These are phyloP conservation scores for Coleophoma eucalyptorum DNA, from an alignment of 2,329 filamentous ascomycete genomes.

Conservation along the genomic window DNA sequence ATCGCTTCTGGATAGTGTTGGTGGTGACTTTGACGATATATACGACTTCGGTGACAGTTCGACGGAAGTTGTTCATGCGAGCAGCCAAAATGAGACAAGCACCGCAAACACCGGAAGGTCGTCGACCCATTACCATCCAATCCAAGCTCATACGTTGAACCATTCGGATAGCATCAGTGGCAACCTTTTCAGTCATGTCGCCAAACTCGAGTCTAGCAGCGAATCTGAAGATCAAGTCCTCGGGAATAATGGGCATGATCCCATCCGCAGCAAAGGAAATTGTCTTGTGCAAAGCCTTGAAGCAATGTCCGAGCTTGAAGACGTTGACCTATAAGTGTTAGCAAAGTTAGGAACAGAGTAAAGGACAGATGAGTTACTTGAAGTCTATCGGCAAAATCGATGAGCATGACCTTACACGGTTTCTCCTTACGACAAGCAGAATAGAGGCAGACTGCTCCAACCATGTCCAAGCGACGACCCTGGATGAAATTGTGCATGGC, in stretches of 20 bases:
- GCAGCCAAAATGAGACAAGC: slow-evolving; percentile 93
- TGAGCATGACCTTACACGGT: slow-evolving; percentile 84
- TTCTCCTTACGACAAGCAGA: slow-evolving; percentile 77
- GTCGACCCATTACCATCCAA: slow-evolving; percentile 94
- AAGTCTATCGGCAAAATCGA: slow-evolving; percentile 88
- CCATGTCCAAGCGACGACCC: slow-evolving; percentile 79
- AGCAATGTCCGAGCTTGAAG: slow-evolving; percentile 85
- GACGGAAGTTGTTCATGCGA: slow-evolving; percentile 96
- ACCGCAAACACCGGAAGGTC: slow-evolving; percentile 90
- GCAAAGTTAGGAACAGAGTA: slow-evolving; percentile 4
- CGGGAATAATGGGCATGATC: slow-evolving; percentile 70
- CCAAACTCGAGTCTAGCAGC: slow-evolving; percentile 90
- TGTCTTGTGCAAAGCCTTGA: slow-evolving; percentile 75
- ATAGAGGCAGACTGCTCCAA: slow-evolving; percentile 89
- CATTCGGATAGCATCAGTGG: slow-evolving; percentile 81
- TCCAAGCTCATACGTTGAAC: slow-evolving; percentile 92
- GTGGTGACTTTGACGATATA: slow-evolving; percentile 97
- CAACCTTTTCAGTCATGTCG: slow-evolving; percentile 75
- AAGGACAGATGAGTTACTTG: slow-evolving; percentile 32
- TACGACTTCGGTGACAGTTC: slow-evolving; percentile 91
- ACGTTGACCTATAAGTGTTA: slow-evolving; percentile 67
- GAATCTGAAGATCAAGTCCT: slow-evolving; percentile 89
- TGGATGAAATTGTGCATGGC: slow-evolving; percentile 75
- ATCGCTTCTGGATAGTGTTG: slow-evolving; percentile 83
- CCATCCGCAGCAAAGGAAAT: slow-evolving; percentile 66